phyloP scores from a whole-genome alignment of 164 flowering plant species.

The Stephania japonica region DNA sequence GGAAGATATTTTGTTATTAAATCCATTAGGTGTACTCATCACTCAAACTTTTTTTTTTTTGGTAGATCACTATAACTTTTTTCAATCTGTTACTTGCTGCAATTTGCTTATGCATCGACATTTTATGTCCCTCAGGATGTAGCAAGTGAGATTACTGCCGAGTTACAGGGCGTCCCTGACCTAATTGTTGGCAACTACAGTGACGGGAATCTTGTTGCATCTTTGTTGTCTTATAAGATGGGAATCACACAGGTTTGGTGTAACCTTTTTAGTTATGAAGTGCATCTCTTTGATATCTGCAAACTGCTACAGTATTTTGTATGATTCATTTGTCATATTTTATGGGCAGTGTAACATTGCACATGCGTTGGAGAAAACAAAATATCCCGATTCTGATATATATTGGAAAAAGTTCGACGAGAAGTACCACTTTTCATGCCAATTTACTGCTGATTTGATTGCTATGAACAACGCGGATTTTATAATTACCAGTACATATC shows the following conservation, averaged over 20 bases:
- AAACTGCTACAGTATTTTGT: neutral
- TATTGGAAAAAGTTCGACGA: slow-evolving; percentile 94
- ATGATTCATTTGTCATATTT: slow-evolving; percentile 4
- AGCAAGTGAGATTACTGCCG: slow-evolving; percentile 70
- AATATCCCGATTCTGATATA: slow-evolving; percentile 93
- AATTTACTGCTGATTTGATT: slow-evolving; percentile 90
- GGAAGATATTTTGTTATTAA: neutral
- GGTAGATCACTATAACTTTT: neutral
- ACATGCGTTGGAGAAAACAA: slow-evolving; percentile 96
- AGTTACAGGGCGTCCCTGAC: slow-evolving; percentile 83
- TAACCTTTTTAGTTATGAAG: neutral
- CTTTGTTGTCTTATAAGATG: slow-evolving; percentile 67
- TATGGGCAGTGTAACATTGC: slow-evolving; percentile 78
- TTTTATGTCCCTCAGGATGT: slow-evolving; percentile 50
- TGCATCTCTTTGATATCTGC: neutral
- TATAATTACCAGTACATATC: slow-evolving; percentile 96
- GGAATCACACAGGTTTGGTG: slow-evolving; percentile 83
- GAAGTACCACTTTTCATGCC: slow-evolving; percentile 92
- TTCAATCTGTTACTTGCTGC: neutral
- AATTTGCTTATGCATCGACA: neutral
- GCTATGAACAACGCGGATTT: slow-evolving; percentile 97
- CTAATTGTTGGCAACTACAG: slow-evolving; percentile 94
- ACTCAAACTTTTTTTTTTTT: neutral
- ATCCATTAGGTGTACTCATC: neutral
- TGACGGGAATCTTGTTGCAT: slow-evolving; percentile 98